phyloP scores from a whole-genome alignment of 1,284 basidiomycete species.

The Porodaedalea pini region DNA sequence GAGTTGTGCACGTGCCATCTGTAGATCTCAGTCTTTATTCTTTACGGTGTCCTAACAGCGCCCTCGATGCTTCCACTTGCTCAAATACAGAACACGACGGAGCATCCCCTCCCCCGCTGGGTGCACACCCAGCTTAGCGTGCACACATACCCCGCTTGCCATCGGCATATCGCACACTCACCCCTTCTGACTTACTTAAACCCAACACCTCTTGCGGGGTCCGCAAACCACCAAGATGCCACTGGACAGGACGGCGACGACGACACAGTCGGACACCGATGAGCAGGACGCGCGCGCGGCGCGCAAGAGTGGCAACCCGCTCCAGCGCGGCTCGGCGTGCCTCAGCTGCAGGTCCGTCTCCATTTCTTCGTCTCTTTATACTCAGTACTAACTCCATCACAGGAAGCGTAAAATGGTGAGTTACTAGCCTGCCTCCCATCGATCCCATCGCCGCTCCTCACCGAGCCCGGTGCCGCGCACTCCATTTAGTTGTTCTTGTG shows the following conservation, averaged over 20 bases:
- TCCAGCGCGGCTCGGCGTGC: constrained; percentile 57
- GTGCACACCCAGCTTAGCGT: not conserved
- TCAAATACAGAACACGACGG: too few species aligned
- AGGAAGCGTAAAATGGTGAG: constrained; percentile 60
- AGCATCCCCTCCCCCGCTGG: not conserved
- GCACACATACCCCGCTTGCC: not conserved
- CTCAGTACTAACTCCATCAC: constrained; percentile 5
- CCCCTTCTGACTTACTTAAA: not conserved
- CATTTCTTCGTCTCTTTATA: not conserved
- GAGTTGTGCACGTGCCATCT: too few species aligned
- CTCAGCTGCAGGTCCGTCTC: constrained; percentile 48
- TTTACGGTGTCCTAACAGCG: too few species aligned
- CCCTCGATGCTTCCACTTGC: too few species aligned
- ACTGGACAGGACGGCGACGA: not conserved
- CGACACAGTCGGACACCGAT: not conserved
- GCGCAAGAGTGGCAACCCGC: constrained; percentile 29
- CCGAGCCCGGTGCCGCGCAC: constrained; percentile 10
- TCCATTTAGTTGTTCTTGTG: not conserved
- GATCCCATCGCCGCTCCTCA: constrained; percentile 7
- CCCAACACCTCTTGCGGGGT: not conserved
- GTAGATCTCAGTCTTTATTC: too few species aligned
- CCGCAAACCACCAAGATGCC: not conserved
- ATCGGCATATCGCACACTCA: not conserved
- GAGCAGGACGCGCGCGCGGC: constrained; percentile 21
- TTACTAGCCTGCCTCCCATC: constrained; percentile 8